Conservation (phyloP, 1,139 yeast species). For the Yamadazyma aaseri region DNA sequence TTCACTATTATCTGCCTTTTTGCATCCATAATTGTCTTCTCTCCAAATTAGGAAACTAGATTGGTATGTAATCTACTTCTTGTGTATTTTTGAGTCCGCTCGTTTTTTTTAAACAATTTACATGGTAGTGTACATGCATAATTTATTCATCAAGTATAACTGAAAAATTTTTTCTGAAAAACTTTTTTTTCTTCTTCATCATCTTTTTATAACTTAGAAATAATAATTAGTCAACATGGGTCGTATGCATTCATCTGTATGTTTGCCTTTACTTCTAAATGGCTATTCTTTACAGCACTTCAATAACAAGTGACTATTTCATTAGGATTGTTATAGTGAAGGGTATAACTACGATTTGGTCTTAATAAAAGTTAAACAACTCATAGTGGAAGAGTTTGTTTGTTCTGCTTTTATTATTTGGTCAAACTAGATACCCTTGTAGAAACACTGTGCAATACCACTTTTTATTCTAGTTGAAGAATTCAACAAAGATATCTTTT, state of each 20-base stretch:
- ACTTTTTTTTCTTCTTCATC: slow-evolving; percentile 14
- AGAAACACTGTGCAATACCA: slow-evolving; percentile 17
- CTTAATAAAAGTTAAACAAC: slow-evolving; percentile 17
- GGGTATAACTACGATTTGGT: slow-evolving; percentile 13
- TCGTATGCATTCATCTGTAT: slow-evolving; percentile 80
- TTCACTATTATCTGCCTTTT: too few relatives aligned
- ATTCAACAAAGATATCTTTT: too few relatives aligned
- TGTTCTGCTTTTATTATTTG: slow-evolving; percentile 16
- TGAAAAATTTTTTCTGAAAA: slow-evolving; percentile 16
- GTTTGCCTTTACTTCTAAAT: slow-evolving; percentile 28
- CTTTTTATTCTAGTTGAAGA: slow-evolving; percentile 13
- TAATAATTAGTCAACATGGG: slow-evolving; percentile 60
- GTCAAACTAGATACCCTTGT: slow-evolving; percentile 12
- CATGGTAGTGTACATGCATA: too few relatives aligned
- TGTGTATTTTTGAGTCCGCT: too few relatives aligned
- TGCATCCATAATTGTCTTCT: too few relatives aligned
- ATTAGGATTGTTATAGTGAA: slow-evolving; percentile 15
- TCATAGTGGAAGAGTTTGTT: slow-evolving; percentile 6
- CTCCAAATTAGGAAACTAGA: too few relatives aligned
- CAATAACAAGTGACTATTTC: slow-evolving; percentile 11
- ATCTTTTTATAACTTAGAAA: slow-evolving; percentile 14
- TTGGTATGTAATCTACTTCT: too few relatives aligned
- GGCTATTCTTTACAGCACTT: slow-evolving; percentile 8
- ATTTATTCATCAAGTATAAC: too few relatives aligned
- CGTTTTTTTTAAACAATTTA: too few relatives aligned